Evolutionary conservation across 2,329 filamentous ascomycete species (phyloP).

Genomic region (Chaetomium globosum): DNA sequence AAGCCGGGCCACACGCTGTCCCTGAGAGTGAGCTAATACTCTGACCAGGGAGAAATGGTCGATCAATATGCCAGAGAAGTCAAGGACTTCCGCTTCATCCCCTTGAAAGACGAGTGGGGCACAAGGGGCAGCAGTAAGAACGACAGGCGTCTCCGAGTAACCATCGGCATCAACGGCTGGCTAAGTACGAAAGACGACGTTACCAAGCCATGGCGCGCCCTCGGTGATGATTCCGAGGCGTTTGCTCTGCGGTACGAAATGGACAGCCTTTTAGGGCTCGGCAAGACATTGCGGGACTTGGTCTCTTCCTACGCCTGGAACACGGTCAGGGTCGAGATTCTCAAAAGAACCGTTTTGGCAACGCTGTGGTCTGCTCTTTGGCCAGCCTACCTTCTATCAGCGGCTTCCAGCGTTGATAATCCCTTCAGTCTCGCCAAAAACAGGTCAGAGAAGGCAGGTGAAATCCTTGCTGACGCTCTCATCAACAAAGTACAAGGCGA

Average conservation of each 20-base stretch:
- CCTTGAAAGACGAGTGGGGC: constrained; percentile 59
- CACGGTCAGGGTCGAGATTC: constrained; percentile 71
- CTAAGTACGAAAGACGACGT: constrained; percentile 74
- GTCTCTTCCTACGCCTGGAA: constrained; percentile 76
- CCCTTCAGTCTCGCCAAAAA: constrained; percentile 77
- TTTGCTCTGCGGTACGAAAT: constrained; percentile 87
- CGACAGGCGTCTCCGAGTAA: constrained; percentile 68
- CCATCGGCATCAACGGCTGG: constrained; percentile 88
- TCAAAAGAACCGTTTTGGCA: constrained; percentile 71
- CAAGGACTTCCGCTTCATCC: constrained; percentile 78
- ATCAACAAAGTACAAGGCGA: constrained; percentile 82
- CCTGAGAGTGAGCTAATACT: background rate
- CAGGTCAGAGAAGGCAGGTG: constrained; percentile 77
- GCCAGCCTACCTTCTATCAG: constrained; percentile 67
- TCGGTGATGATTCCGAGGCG: constrained; percentile 72
- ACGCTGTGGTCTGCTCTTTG: constrained; percentile 69
- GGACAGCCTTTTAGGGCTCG: constrained; percentile 73
- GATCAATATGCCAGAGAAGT: constrained; percentile 86
- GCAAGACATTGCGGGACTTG: constrained; percentile 70
- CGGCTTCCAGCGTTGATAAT: constrained; percentile 74
- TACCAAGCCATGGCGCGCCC: constrained; percentile 74
- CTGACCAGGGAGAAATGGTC: constrained; percentile 72
- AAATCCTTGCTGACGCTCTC: constrained; percentile 77
- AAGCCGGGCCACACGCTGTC: constrained; percentile 26
- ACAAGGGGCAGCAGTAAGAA: constrained; percentile 39